Evolutionary conservation across 768 basidiomycete species (phyloP).

Genomic region (Rhodosporidiobolus sp.): DNA sequence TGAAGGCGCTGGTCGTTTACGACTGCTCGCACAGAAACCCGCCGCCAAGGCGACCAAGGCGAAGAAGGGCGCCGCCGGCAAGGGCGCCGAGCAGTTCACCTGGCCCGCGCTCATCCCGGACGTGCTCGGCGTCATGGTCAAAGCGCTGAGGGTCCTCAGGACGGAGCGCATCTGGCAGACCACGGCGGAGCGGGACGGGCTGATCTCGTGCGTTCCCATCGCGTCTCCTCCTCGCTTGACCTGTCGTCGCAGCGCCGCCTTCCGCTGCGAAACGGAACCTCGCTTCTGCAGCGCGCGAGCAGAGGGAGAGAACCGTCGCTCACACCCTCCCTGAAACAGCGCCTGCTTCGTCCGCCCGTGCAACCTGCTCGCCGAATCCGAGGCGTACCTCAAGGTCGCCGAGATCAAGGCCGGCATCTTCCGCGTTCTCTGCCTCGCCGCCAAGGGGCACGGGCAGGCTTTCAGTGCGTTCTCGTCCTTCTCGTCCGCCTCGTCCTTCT

Average conservation of each 20-base stretch:
- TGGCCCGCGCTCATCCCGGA: conserved; percentile 75
- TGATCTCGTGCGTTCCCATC: conserved; percentile 64
- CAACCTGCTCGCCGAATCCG: conserved; percentile 79
- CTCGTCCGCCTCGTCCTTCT: no score
- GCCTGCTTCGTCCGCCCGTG: conserved; percentile 86
- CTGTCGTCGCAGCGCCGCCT: neutral
- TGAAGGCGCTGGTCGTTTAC: neutral
- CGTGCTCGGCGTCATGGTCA: conserved; percentile 67
- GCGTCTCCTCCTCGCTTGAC: neutral
- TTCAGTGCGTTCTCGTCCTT: conserved; percentile 53
- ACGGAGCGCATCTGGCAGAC: conserved; percentile 86
- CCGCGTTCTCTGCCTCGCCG: conserved; percentile 83
- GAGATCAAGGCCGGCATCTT: conserved; percentile 72
- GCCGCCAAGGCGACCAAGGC: conserved; percentile 24
- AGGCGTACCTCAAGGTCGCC: conserved; percentile 77
- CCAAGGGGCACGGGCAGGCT: conserved; percentile 82
- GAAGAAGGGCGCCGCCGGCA: conserved; percentile 11
- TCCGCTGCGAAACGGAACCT: no score
- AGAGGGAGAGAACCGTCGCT: no score
- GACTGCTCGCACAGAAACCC: conserved; percentile 13
- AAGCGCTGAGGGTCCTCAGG: conserved; percentile 60
- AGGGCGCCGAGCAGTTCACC: conserved; percentile 55
- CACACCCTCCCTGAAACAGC: no score
- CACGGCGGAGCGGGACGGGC: conserved; percentile 76
- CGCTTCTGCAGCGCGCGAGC: no score